phyloP scores from a whole-genome alignment of 768 basidiomycete genomes.

The Suillus plorans region DNA sequence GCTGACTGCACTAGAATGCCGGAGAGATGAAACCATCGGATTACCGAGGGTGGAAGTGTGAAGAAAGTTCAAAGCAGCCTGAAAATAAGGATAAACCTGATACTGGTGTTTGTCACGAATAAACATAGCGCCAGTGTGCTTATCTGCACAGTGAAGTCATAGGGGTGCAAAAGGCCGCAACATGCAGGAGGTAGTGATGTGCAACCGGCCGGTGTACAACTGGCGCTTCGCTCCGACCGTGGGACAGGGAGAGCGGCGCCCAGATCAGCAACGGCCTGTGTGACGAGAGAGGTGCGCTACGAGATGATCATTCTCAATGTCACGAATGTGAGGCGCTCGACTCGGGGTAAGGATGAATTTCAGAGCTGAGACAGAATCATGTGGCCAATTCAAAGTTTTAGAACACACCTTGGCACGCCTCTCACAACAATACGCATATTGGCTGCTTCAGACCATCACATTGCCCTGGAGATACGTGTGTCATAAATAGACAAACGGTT shows the following conservation, averaged over 20 bases:
- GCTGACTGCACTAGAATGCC: not conserved
- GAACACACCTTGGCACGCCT: not conserved
- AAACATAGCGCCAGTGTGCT: not conserved
- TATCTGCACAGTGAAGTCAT: not conserved
- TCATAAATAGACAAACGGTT: not conserved
- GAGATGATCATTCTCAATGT: not conserved
- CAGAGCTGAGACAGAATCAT: not conserved
- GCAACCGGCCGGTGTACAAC: not conserved
- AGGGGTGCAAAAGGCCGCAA: not conserved
- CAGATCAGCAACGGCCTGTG: not conserved
- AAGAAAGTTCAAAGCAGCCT: too few relatives aligned
- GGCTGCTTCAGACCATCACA: not conserved
- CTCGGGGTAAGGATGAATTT: not conserved
- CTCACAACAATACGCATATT: not conserved
- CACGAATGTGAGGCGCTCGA: not conserved
- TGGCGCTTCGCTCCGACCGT: not conserved
- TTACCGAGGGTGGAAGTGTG: not conserved
- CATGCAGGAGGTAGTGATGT: not conserved
- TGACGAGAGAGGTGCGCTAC: not conserved
- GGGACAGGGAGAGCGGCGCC: not conserved
- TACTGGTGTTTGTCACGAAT: not conserved
- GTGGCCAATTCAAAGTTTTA: not conserved
- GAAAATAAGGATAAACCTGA: not conserved
- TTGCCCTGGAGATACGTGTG: not conserved
- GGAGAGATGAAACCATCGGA: not conserved